phyloP scores from a whole-genome alignment of 2,329 filamentous ascomycete species.

The Clarireedia sp. region DNA sequence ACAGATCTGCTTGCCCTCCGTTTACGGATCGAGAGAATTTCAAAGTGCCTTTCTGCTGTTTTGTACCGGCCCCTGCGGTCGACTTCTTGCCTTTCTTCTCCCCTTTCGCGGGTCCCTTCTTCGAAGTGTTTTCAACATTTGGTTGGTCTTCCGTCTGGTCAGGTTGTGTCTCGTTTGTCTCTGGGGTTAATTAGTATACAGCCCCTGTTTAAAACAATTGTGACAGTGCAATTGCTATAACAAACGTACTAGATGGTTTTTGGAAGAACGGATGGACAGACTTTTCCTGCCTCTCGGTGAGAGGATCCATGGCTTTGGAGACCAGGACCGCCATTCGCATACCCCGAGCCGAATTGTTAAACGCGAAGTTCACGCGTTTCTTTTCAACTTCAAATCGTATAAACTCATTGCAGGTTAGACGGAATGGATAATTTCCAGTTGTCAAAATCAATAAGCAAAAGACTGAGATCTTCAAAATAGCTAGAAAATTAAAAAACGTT shows the following conservation, averaged over 20 bases:
- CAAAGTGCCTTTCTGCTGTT: background rate
- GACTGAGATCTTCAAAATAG: background rate
- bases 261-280: conserved; percentile 28
- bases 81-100: background rate
- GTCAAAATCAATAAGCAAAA: background rate
- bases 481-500: background rate
- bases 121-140: background rate
- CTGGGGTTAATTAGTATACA: background rate
- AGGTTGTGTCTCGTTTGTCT: background rate
- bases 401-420: background rate
- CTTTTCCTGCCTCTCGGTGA: conserved; percentile 19
- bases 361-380: conserved; percentile 26
- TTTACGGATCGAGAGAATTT: background rate
- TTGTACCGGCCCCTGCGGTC: background rate
- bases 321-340: conserved; percentile 26
- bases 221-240: background rate
- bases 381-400: background rate
- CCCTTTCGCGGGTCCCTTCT: background rate
- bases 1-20: conserved; percentile 14
- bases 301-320: conserved; percentile 24
- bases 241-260: conserved; percentile 24
- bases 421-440: background rate
- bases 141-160: background rate
- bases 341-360: background rate
- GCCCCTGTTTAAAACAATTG: background rate